These are phyloP conservation scores for Scheffersomyces ergatensis DNA, from an alignment of 805 yeast species.

Conservation along the genomic window DNA sequence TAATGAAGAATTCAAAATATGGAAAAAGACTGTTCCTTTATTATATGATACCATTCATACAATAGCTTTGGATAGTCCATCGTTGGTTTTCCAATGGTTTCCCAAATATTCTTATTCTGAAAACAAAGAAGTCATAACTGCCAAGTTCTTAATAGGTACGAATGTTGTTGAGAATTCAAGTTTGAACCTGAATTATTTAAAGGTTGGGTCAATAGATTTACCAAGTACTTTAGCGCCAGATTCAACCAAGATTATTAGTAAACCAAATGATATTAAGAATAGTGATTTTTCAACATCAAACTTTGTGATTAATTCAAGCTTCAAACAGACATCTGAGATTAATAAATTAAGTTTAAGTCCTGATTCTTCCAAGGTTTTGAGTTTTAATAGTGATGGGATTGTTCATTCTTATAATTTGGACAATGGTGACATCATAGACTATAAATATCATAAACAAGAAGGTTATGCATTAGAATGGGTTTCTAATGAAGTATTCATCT, in stretches of 20 bases:
- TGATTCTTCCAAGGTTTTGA: constrained; percentile 45
- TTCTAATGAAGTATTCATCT: constrained; percentile 42
- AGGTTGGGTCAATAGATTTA: constrained; percentile 41
- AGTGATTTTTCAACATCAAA: constrained; percentile 30
- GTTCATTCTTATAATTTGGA: constrained; percentile 42
- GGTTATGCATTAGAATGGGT: constrained; percentile 78
- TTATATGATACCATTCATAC: constrained; percentile 74
- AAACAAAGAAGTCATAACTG: constrained; percentile 26
- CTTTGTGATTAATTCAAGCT: constrained; percentile 43
- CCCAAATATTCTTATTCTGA: constrained; percentile 40
- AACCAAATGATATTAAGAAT: constrained; percentile 13
- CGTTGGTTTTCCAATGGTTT: constrained; percentile 67
- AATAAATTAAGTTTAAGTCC: constrained; percentile 60
- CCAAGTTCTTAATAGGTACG: constrained; percentile 48
- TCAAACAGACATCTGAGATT: constrained; percentile 68
- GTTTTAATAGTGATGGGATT: constrained; percentile 53
- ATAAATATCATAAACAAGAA: constrained; percentile 58
- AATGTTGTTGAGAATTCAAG: constrained; percentile 39
- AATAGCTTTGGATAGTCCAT: constrained; percentile 66
- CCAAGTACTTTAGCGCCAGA: constrained; percentile 51
- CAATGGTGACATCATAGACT: constrained; percentile 20
- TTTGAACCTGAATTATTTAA: constrained; percentile 41
- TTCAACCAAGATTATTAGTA: constrained; percentile 19
- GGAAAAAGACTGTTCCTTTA: constrained; percentile 84
- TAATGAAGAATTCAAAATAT: constrained; percentile 72